Conservation (phyloP, 2,329 filamentous ascomycete species). For the Fusarium sp. region DNA sequence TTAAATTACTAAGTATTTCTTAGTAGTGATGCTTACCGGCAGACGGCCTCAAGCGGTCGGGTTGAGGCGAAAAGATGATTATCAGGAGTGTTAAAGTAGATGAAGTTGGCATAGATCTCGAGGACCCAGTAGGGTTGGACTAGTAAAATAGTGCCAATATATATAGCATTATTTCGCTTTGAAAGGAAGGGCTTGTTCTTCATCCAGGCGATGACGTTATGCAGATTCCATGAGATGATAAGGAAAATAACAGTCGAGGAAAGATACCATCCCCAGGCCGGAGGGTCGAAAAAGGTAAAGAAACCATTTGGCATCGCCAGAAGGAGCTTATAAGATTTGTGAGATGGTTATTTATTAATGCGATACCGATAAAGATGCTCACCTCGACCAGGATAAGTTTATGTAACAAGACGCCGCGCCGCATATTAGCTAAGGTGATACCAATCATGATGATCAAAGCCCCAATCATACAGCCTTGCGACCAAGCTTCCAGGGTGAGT, state of each 20-base stretch:
- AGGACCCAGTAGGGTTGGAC: constrained; percentile 72
- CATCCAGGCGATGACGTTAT: constrained; percentile 75
- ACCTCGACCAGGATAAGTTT: constrained; percentile 62
- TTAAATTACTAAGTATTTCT: background rate
- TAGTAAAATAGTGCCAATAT: constrained; percentile 67
- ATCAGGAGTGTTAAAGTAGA: constrained; percentile 67
- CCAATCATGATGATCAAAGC: constrained; percentile 58
- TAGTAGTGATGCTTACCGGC: constrained; percentile 52
- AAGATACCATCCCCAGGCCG: constrained; percentile 71
- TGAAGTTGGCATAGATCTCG: constrained; percentile 72
- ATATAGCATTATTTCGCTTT: constrained; percentile 60
- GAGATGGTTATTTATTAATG: background rate
- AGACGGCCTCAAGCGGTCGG: constrained; percentile 68
- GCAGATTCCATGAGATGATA: constrained; percentile 70
- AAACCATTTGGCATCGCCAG: constrained; percentile 66
- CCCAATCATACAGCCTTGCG: constrained; percentile 59
- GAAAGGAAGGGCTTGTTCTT: constrained; percentile 70
- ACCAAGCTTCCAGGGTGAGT: constrained; percentile 56
- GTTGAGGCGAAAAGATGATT: constrained; percentile 63
- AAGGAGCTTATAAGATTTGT: constrained; percentile 54
- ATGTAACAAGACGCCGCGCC: constrained; percentile 56
- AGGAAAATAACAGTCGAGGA: constrained; percentile 68
- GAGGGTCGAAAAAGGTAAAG: constrained; percentile 63
- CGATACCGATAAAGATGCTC: background rate
- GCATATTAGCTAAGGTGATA: constrained; percentile 61